Conservation (phyloP, 2,329 filamentous ascomycete species). For the Colletotrichum tropicicola region DNA sequence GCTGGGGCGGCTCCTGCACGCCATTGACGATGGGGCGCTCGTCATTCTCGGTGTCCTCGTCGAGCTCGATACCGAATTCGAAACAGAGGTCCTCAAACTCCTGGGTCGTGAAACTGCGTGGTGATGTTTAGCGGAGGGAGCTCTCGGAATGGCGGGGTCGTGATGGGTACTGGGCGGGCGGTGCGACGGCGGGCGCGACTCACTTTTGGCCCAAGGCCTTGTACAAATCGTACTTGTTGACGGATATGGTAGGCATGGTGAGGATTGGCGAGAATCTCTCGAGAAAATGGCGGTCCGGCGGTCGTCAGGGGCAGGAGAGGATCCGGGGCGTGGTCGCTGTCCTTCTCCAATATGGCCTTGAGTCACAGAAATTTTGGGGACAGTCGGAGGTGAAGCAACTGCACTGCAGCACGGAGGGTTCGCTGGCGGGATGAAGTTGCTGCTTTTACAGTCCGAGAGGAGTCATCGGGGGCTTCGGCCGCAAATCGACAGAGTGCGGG, state of each 20-base stretch:
- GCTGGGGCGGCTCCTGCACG: slow-evolving; percentile 86
- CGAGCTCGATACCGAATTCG: slow-evolving; percentile 97
- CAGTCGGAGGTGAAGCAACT: slow-evolving; percentile 23
- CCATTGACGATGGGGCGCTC: slow-evolving; percentile 79
- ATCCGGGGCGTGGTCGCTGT: slow-evolving; percentile 16
- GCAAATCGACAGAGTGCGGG: slow-evolving; percentile 7
- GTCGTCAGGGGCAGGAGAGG: slow-evolving; percentile 25
- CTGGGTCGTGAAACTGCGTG: slow-evolving; percentile 84
- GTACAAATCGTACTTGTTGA: slow-evolving; percentile 96
- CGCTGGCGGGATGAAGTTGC: slow-evolving; percentile 24
- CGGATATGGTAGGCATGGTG: slow-evolving; percentile 92
- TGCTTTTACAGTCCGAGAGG: slow-evolving; percentile 8
- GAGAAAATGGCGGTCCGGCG: background rate
- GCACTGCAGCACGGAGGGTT: slow-evolving; percentile 15
- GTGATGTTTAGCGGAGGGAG: slow-evolving; percentile 28
- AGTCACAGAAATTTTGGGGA: slow-evolving; percentile 53
- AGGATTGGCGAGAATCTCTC: slow-evolving; percentile 30
- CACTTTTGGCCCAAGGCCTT: slow-evolving; percentile 91
- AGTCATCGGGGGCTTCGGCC: background rate
- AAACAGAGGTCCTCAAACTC: slow-evolving; percentile 98
- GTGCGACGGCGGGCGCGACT: slow-evolving; percentile 43
- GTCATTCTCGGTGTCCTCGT: slow-evolving; percentile 88
- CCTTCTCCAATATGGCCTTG: slow-evolving; percentile 32
- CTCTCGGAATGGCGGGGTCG: slow-evolving; percentile 24
- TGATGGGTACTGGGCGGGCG: background rate